Conservation (phyloP, 768 basidiomycete species). For the Collybiopsis luxurians region DNA sequence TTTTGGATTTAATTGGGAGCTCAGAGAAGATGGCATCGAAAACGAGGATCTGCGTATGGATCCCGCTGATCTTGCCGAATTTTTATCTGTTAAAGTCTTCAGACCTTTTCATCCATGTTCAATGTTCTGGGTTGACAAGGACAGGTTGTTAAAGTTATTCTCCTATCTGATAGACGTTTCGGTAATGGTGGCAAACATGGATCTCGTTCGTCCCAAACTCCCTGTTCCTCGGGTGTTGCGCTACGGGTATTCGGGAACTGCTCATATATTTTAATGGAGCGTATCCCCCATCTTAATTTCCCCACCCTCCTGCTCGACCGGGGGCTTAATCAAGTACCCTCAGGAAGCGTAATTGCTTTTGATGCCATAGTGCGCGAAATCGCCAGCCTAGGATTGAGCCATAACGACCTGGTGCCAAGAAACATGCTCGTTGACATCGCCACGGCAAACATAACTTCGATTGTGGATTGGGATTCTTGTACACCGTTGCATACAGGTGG, state of each 20-base stretch:
- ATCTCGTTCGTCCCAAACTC: background rate
- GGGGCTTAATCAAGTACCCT: background rate
- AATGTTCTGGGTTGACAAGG: background rate
- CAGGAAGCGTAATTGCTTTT: too few species aligned
- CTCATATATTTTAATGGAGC: slow-evolving; percentile 10
- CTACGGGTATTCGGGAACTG: slow-evolving; percentile 6
- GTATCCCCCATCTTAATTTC: slow-evolving; percentile 1
- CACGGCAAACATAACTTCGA: background rate
- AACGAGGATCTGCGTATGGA: background rate
- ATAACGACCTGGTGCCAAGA: background rate
- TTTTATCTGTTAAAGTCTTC: background rate
- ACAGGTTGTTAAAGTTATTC: background rate
- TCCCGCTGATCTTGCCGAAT: slow-evolving; percentile 1
- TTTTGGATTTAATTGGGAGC: background rate
- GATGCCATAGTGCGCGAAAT: background rate
- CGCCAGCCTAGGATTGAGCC: background rate
- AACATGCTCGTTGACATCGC: background rate
- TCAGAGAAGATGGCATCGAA: background rate
- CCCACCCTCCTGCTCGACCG: background rate
- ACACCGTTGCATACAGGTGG: background rate
- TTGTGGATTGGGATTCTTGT: slow-evolving; percentile 2
- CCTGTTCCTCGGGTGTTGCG: slow-evolving; percentile 1
- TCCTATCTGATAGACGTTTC: slow-evolving; percentile 7
- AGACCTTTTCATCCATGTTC: background rate
- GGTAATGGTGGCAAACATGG: slow-evolving; percentile 1